Conservation (phyloP, 352 stramenopile species). For the Pythium insidiosum region DNA sequence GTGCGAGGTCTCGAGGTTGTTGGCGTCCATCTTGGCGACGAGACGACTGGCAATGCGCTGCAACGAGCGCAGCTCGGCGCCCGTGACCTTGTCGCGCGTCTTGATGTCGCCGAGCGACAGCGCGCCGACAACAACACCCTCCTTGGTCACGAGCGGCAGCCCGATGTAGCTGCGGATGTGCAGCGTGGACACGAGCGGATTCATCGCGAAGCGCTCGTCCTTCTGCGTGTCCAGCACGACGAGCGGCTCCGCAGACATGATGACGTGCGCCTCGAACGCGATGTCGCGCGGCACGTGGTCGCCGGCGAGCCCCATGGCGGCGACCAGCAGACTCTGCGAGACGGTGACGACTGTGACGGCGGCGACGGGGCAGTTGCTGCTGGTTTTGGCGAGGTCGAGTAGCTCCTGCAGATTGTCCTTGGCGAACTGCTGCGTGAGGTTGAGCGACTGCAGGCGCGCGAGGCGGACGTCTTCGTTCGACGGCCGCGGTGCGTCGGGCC, state of each 20-base stretch:
- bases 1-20: conserved; percentile 14
- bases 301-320: conserved; percentile 58
- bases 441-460: conserved; percentile 48
- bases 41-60: conserved; percentile 59
- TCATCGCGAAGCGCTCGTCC: conserved; percentile 74
- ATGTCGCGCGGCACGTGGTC: conserved; percentile 76
- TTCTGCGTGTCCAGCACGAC: conserved; percentile 65
- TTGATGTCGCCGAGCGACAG: conserved; percentile 64
- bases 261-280: conserved; percentile 57
- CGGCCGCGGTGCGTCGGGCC: conserved; percentile 64
- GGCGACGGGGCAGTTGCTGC: conserved; percentile 59
- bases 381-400: conserved; percentile 62
- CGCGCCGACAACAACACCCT: conserved; percentile 61
- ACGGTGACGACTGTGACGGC: conserved; percentile 63
- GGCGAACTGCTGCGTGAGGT: conserved; percentile 72
- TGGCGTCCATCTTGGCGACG: conserved; percentile 64
- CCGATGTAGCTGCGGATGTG: conserved; percentile 77
- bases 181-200: conserved; percentile 60
- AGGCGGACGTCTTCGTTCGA: conserved; percentile 43
- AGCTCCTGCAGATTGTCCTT: conserved; percentile 66
- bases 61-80: conserved; percentile 57
- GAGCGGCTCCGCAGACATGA: conserved; percentile 68
- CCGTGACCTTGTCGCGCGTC: conserved; percentile 52
- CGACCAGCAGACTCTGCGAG: conserved; percentile 68
- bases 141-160: conserved; percentile 58